Evolutionary conservation across 306 rosid species (phyloP), one percentile per base, ranked within the genome.

Genomic region (Pyrus betulifolia): DNA sequence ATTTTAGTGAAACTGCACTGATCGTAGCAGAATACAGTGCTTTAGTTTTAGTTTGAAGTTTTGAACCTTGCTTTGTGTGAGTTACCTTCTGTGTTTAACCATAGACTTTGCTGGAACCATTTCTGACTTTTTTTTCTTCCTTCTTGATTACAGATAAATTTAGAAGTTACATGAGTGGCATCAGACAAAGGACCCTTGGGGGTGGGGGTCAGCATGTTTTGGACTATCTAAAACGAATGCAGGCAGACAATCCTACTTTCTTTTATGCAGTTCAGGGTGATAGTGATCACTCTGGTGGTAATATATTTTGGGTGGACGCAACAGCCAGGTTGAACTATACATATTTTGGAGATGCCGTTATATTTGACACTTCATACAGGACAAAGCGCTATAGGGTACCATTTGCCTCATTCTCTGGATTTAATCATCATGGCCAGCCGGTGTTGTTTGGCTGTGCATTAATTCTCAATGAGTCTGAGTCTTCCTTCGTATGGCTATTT

Each of bases 231-330:
- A 91, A 86, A 83, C 91, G 93, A 81, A 88, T 87, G 96, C 93
- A 89, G 66, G 91, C 92, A 59, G 98, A 91, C 81, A 88, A 86
- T 87, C 90, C 89, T 77, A 82, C 88, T 71, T 91, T 91, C 90
- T 89, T 66, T 74, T 91, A 82, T 81, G 89, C 93, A 21, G 81
- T 93, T 64, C 97, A 93, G 85, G 62, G 78, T 66, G 93, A 88
- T 51, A 82, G 70, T 62, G 91, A 82, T 80, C 89, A 84, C 18
- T n/a, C 82, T 2, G 73, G 80, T 67, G 93, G 92, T 22, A 93
- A 87, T 84, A 83, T 93, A 69, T 89, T 93, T 74, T 93, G 98
- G 98, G 92, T 82, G 11, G 92, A 93, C 84, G 88, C 90, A 70
- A 79, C 84, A 1, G 87, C 83, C 25, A 93, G 88, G 82, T 79